Conservation (phyloP, 495 filamentous ascomycete genomes). For the Thozetella sp. region DNA sequence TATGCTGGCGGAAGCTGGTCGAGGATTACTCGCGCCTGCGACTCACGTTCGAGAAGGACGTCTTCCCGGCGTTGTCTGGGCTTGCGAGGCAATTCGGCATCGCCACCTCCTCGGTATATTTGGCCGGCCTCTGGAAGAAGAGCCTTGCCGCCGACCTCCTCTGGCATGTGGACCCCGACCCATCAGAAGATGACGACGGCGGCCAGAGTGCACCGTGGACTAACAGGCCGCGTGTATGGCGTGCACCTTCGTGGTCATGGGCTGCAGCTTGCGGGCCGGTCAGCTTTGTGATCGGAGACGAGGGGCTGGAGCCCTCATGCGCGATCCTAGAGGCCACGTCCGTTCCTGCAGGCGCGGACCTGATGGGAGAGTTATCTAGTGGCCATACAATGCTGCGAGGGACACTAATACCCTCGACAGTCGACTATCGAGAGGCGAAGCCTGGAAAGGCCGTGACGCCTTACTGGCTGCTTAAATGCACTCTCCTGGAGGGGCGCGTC, state of each 20-base stretch:
- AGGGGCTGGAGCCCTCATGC: constrained; percentile 4
- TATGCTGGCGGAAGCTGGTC: constrained; percentile 14
- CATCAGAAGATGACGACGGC: background rate
- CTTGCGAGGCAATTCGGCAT: constrained; percentile 8
- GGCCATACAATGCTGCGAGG: constrained; percentile 5
- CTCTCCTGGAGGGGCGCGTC: constrained; percentile 6
- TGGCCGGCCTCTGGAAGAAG: constrained; percentile 16
- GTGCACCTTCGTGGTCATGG: constrained; percentile 26
- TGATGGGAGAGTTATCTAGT: constrained; percentile 10
- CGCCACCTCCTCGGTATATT: background rate
- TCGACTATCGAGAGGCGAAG: background rate
- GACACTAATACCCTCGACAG: constrained; percentile 5
- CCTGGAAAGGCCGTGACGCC: background rate
- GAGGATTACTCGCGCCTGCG: constrained; percentile 10
- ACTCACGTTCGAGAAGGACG: constrained; percentile 12
- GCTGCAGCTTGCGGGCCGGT: constrained; percentile 8
- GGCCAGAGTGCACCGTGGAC: background rate
- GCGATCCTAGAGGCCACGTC: constrained; percentile 9
- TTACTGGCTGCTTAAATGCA: constrained; percentile 6
- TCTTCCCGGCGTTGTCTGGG: constrained; percentile 19
- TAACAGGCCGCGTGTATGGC: constrained; percentile 6
- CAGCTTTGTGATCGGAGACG: background rate
- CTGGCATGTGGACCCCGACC: constrained; percentile 7
- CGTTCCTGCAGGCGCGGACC: constrained; percentile 5
- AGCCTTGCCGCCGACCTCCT: constrained; percentile 7